Evolutionary conservation across 179 eudicot genomes (phyloP), one percentile per base, ranked within the genome.

Genomic region (Nepenthes alata): DNA sequence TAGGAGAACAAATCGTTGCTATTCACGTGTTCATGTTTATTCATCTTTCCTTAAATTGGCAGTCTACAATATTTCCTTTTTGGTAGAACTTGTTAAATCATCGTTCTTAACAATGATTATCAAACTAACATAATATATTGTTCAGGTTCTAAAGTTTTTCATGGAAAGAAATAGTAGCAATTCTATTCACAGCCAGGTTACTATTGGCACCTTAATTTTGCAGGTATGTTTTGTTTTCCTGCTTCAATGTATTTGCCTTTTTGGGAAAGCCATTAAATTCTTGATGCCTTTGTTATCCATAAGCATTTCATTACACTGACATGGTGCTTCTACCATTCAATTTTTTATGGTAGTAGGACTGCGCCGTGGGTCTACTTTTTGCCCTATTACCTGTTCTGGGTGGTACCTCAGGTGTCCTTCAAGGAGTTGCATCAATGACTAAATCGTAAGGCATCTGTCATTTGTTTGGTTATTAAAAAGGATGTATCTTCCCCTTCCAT

Each of bases 371-470:
- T 50, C 77, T 88, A 74, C 81, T 88, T 54, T 90, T 90, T 67
- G 95, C 97, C n/a, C 59, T 90, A 73, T 85, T 90, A 59, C 97
- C 93, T 35, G 82, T 90, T 63, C 86, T 90, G 60, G 89, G 97
- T 53, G 97, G 97, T 62, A 85, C 80, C 60, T 83, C 97, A 35
- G 93, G 95, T 62, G 67, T 80, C 72, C 75, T 87, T 62, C 95
- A 89, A 67, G 96, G 96, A 56, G 68, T 81, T 6, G 71, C 84
- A 59, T 89, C 96, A 62, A 86, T 89, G 96, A 63, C 88, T 13
- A 89, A 89, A 78, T 86, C 85, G 96, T 89, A 81, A 79, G 95
- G 71, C n/a, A 48, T 39, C 59, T 35, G 25, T 25, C 25, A 25
- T 25, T 25, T 25, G 25, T 25, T 25, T 25, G 25, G 25, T 25